Evolutionary conservation across 352 stramenopile species (phyloP), one percentile per base, ranked within the genome.

Genomic region (Globisporangium sylvaticum): DNA sequence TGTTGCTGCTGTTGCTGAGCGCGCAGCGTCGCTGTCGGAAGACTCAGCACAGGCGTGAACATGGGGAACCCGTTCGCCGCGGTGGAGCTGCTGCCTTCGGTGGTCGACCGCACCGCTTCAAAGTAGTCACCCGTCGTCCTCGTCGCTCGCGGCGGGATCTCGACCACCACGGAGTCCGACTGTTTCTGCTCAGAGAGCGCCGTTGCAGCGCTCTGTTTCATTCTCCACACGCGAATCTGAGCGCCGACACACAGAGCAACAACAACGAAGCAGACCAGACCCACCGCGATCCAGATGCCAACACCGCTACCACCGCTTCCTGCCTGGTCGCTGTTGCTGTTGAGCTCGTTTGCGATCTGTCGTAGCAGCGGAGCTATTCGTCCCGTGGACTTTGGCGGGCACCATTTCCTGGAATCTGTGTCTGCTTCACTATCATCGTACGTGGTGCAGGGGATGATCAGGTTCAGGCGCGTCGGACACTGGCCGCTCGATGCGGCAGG

Each of bases 371-470:
- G 20, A 18, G 29, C 24, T 8, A 85, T 55, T 27, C 67, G 56
- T 22, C 72, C 71, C 7, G 64, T 76, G 31, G 67, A 62, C 39
- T 64, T 71, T 58, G 79, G 79, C 9, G 65, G 27, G 44, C 80
- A 89, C 80, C 80, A 89, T 61, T 74, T 58, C 3, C 31, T 70
- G 42, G 31, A 69, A 3, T 6, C 12, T 48, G 4, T 22, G 25
- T 71, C n/a, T 9, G 20, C 52, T 37, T 12, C 24, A 24, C 4
- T 18, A 14, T 15, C 31, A 25, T 72, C 25, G 10, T 74, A 69
- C 31, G 54, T 70, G 2, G 68, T 70, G 50, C 80, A 89, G 10
- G 80, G 80, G 44, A 84, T 76, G 15, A 78, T 72, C 14, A 86
- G 57, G 10, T 62, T 72, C 56, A 75, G 61, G 29, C 74, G 66